phyloP scores from a whole-genome alignment of 352 stramenopile species.

The Globisporangium recalcitrans region DNA sequence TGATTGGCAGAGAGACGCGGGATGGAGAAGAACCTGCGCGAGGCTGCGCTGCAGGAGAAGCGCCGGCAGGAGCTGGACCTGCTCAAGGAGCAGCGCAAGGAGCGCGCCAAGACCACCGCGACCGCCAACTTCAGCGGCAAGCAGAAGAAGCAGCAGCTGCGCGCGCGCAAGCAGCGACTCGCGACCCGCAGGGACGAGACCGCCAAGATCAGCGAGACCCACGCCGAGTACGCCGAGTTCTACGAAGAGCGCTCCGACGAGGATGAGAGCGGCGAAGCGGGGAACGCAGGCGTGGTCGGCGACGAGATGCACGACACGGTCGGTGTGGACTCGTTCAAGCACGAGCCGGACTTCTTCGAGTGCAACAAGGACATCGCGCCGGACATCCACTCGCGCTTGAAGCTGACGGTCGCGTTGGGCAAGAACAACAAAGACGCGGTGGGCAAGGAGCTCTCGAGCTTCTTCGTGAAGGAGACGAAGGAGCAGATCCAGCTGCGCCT shows the following conservation, averaged over 20 bases:
- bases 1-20: too few species aligned
- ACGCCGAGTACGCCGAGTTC: constrained; percentile 49
- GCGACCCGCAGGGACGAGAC: constrained; percentile 56
- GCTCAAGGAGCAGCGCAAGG: constrained; percentile 79
- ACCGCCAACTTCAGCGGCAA: constrained; percentile 78
- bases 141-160: constrained; percentile 83
- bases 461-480: constrained; percentile 85
- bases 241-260: constrained; percentile 33
- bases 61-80: constrained; percentile 67
- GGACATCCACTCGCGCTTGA: constrained; percentile 58
- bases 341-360: constrained; percentile 58
- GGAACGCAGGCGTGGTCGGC: constrained; percentile 12
- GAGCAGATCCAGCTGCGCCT: constrained; percentile 83
- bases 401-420: constrained; percentile 75
- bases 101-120: constrained; percentile 50
- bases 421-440: constrained; percentile 81
- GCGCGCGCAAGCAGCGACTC: constrained; percentile 75
- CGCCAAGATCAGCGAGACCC: constrained; percentile 31
- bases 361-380: constrained; percentile 63
- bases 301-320: constrained; percentile 23
- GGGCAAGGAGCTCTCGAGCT: constrained; percentile 80
- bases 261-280: constrained; percentile 19
- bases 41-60: constrained; percentile 62
- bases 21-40: constrained; percentile 51
- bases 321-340: constrained; percentile 38